Evolutionary conservation across 306 rosid species (phyloP), one percentile per base, ranked within the genome.

Genomic region (Pueraria montana): DNA sequence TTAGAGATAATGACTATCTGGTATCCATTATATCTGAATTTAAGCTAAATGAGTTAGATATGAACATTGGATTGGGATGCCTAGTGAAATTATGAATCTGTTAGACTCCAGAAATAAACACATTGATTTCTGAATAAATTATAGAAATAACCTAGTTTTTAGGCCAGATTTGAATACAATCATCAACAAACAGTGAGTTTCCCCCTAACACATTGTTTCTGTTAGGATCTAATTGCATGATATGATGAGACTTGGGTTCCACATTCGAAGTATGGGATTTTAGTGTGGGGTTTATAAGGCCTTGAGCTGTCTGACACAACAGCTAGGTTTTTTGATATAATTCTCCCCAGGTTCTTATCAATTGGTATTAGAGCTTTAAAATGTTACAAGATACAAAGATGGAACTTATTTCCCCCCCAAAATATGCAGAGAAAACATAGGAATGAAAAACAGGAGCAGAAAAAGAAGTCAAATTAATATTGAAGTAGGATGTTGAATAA

Each of bases 1-100:
- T 23, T 66, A 26, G 76, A 50, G 80, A 87, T 76, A 61, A 62
- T 67, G 30, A 21, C 5, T 23, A 46, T 74, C 76, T 18, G 3
- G 75, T 24, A 49, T 73, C 79, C 46, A 26, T 85, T 45, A 74
- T 69, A 23, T 77, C 59, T 67, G 30, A 21, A 71, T 78, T 80
- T 71, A 76, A 80, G 72, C 48, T 20, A 72, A 86, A 59, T 72
- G 81, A 70, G 67, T 48, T 68, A 24, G 71, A 17, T 74, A 11
- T 61, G 78, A 53, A 68, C 56, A 24, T 40, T 48, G 70, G 5
- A 56, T 45, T 58, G 52, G 17, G 74, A 49, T 82, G 17, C 74
- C 17, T 79, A 4, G 23, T 76, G 30, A 38, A 86, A 53, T 69
- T 63, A 50, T 50, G 56, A 49, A 68, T 63, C 48, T 63, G 42